These are phyloP conservation scores for Leptographium wingfieldii DNA, from an alignment of 2,329 filamentous ascomycete species.

Conservation along the genomic window DNA sequence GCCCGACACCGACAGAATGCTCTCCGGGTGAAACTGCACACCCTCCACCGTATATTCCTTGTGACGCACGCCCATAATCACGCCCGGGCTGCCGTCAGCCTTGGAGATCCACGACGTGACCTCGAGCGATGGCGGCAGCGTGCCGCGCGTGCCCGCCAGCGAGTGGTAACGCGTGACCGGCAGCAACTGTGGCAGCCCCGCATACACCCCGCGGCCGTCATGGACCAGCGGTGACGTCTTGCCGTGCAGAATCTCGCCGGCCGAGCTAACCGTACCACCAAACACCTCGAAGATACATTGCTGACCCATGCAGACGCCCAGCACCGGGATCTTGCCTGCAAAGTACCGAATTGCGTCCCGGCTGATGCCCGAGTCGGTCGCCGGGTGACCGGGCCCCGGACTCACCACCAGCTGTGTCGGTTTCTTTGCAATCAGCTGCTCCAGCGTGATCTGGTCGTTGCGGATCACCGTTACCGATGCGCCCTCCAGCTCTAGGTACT, in stretches of 20 bases:
- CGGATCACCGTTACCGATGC: constrained; percentile 80
- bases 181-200: constrained; percentile 63
- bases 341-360: constrained; percentile 86
- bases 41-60: constrained; percentile 86
- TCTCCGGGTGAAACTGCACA: constrained; percentile 96
- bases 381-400: constrained; percentile 86
- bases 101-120: constrained; percentile 80
- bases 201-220: constrained; percentile 85
- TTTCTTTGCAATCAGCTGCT: constrained; percentile 69
- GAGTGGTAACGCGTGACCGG: constrained; percentile 95
- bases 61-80: constrained; percentile 96
- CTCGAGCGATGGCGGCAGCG: constrained; percentile 73
- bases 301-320: constrained; percentile 99
- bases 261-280: constrained; percentile 80
- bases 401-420: constrained; percentile 93
- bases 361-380: constrained; percentile 84
- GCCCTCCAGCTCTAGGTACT: constrained; percentile 93
- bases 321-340: constrained; percentile 82
- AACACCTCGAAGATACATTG: constrained; percentile 96
- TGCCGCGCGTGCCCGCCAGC: constrained; percentile 79
- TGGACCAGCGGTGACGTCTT: constrained; percentile 89
- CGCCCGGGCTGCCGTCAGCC: constrained; percentile 63
- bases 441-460: constrained; percentile 81
- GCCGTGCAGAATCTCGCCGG: constrained; percentile 91
- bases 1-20: constrained; percentile 83